These are phyloP conservation scores for Aaosphaeria arxii DNA, from an alignment of 2,329 filamentous ascomycete genomes.

Conservation along the genomic window DNA sequence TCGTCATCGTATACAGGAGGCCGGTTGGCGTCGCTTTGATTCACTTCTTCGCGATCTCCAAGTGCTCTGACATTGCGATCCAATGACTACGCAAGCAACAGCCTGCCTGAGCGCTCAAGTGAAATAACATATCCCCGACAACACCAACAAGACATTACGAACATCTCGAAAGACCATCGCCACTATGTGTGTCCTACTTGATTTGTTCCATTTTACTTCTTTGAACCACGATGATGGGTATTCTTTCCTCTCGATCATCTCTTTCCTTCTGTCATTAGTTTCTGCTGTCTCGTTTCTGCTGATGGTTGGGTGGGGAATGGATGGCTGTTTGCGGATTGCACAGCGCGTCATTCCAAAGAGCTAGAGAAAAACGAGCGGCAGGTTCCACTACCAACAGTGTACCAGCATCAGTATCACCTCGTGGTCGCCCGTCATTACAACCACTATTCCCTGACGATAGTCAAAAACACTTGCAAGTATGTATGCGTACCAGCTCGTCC, in stretches of 20 bases:
- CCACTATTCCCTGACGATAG: background rate
- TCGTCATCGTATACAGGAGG: too few relatives aligned
- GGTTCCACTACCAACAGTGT: background rate
- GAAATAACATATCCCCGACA: too few relatives aligned
- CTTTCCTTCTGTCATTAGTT: background rate
- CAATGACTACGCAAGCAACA: too few relatives aligned
- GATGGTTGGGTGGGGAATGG: background rate
- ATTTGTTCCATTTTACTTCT: too few relatives aligned
- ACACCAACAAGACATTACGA: too few relatives aligned
- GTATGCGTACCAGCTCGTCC: background rate
- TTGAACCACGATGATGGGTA: background rate
- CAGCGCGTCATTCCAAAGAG: constrained; percentile 5
- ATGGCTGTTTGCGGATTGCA: constrained; percentile 8
- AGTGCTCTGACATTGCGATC: too few relatives aligned
- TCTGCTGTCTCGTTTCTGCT: background rate
- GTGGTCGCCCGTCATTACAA: background rate
- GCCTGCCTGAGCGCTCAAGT: too few relatives aligned
- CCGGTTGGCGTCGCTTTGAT: too few relatives aligned
- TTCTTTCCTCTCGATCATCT: background rate
- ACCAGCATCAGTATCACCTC: too few relatives aligned
- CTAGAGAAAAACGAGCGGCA: background rate
- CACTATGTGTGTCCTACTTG: too few relatives aligned
- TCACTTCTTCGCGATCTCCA: too few relatives aligned
- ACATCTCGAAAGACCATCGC: too few relatives aligned
- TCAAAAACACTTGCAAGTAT: background rate